phyloP scores from a whole-genome alignment of 345 rosid species.

The Limnanthes douglasii region DNA sequence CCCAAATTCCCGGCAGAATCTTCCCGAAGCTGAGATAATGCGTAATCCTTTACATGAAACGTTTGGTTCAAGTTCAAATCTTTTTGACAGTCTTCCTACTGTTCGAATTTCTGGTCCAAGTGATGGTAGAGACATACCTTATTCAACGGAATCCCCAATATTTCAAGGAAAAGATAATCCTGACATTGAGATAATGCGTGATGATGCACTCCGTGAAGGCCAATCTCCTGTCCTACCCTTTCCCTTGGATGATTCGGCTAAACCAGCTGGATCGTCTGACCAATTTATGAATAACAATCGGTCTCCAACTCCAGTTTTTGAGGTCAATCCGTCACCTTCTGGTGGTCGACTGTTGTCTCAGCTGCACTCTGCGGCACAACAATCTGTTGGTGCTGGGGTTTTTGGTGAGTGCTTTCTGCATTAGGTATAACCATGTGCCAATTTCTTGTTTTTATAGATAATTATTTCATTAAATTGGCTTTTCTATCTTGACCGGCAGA shows the following conservation, averaged over 20 bases:
- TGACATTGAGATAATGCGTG: slow-evolving; percentile 48
- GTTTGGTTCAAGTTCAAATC: no score
- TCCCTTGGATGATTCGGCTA: slow-evolving; percentile 10
- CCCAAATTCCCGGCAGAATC: no score
- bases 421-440: no score
- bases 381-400: slow-evolving; percentile 21
- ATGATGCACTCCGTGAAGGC: slow-evolving; percentile 19
- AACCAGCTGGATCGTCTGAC: slow-evolving; percentile 11
- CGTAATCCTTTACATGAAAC: no score
- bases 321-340: slow-evolving; percentile 26
- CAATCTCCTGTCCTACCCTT: slow-evolving; percentile 14
- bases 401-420: slow-evolving; percentile 32
- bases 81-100: no score
- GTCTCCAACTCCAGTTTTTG: slow-evolving; percentile 20
- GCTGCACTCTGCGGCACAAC: slow-evolving; percentile 30
- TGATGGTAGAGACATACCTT: slow-evolving; percentile 14
- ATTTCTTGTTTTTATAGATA: no score
- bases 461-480: no score
- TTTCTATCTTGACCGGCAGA: no score
- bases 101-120: slow-evolving; percentile 21
- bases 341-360: slow-evolving; percentile 22
- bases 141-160: no score
- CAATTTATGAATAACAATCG: slow-evolving; percentile 26
- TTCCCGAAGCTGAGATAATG: no score
- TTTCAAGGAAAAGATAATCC: slow-evolving; percentile 30